Base-by-base conservation (phyloP, 2,329 filamentous ascomycete species). In the Sporothrix inflata region DNA sequence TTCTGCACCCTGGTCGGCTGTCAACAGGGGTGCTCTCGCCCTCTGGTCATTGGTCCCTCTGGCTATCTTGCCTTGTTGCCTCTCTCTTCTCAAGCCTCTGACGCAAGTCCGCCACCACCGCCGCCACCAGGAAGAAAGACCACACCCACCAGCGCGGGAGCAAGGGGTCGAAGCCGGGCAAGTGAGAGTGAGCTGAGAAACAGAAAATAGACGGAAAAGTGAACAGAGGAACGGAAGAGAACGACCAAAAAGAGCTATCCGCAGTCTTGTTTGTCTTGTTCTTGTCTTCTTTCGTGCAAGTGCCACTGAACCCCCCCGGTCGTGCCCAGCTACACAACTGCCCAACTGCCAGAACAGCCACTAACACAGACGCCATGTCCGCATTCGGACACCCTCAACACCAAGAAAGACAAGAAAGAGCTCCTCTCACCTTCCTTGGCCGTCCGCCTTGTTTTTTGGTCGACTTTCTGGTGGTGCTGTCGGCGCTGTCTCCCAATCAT, bases 211-310 rank as follows among this genome's bases (percentile, higher is more conserved):
- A 53, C 49, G n/a, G 49, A 53, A 34, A 9, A 34, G 27, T 21
- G n/a, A 34, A 6, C 21, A 19, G 27, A 34, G 27, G n/a, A n/a
- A n/a, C 30, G 4, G 8, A 3, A 45, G 3, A 45, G 42, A 11
- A 11, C 42, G 42, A 8, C 55, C 60, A 21, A 63, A 42, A 65
- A 45, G 38, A 27, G 60, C 7, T 65, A 45, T 42, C 60, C 38
- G n/a, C 38, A 65, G 42, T 16, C 60, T 24, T 27, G 34, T 27
- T 63, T n/a, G 57, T 42, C 61, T 24, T 45, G 55, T 45, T n/a
- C 55, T 45, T 63, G 60, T 63, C 60, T 27, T 27, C 38, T 63
- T 63, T 63, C 14, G 60, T 42, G 40, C 40, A 42, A 63, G 55
- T 21, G 30, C 40, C 9, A 12, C 21, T 27, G 21, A 55, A 9